These are phyloP conservation scores for Vachellia collinsii DNA, from an alignment of 306 rosid genomes.

Conservation along the genomic window DNA sequence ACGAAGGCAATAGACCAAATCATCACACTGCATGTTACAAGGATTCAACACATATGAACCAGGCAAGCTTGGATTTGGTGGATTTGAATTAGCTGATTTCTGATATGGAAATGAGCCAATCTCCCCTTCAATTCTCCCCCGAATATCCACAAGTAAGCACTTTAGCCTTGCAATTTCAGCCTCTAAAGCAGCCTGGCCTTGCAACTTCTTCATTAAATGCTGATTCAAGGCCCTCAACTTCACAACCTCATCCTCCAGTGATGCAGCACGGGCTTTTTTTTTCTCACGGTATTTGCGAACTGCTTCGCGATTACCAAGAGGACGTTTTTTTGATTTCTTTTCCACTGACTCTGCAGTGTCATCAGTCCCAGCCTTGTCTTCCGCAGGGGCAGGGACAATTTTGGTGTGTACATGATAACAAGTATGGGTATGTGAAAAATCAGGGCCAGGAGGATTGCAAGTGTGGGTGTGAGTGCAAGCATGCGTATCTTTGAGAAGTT, in stretches of 20 bases:
- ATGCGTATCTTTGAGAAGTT: slow-evolving; percentile 75
- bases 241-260: slow-evolving; percentile 87
- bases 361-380: slow-evolving; percentile 73
- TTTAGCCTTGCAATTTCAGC: slow-evolving; percentile 89
- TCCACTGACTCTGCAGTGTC: slow-evolving; percentile 86
- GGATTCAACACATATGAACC: slow-evolving; percentile 79
- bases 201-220: slow-evolving; percentile 86
- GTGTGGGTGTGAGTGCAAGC: slow-evolving; percentile 97
- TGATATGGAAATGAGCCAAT: slow-evolving; percentile 92
- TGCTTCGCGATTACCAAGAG: slow-evolving; percentile 86
- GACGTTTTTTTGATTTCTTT: slow-evolving; percentile 76
- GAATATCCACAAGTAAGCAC: slow-evolving; percentile 91
- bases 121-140: slow-evolving; percentile 98
- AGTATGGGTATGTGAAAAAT: slow-evolving; percentile 86
- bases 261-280: slow-evolving; percentile 88
- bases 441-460: slow-evolving; percentile 98
- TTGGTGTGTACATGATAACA: slow-evolving; percentile 95
- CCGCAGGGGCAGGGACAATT: slow-evolving; percentile 66
- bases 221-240: slow-evolving; percentile 79
- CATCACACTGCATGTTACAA: slow-evolving; percentile 85
- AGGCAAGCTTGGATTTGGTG: slow-evolving; percentile 42
- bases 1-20: slow-evolving; percentile 72
- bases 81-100: slow-evolving; percentile 54
- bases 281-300: slow-evolving; percentile 97
- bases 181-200: slow-evolving; percentile 88